phyloP scores from a whole-genome alignment of 1,139 yeast species.

The Candida glucosophila region DNA sequence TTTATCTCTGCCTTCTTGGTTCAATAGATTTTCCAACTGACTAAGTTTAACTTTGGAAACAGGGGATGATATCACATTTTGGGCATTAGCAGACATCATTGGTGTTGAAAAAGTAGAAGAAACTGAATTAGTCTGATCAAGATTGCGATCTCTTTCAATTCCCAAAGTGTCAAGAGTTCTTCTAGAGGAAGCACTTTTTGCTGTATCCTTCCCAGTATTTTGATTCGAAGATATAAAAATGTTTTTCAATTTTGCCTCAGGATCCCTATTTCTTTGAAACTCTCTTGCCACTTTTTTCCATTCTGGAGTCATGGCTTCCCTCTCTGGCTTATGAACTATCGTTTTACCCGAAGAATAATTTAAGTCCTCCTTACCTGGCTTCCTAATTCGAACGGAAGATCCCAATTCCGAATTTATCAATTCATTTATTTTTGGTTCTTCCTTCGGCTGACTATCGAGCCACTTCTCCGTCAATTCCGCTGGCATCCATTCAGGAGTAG shows the following conservation, averaged over 20 bases:
- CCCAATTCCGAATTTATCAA: constrained; percentile 11
- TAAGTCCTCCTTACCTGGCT: constrained; percentile 8
- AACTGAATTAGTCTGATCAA: constrained; percentile 13
- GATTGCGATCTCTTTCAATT: no score
- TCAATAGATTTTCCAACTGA: constrained; percentile 15
- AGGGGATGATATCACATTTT: constrained; percentile 5
- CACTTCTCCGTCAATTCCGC: constrained; percentile 29
- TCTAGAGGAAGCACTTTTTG: no score
- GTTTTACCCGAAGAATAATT: constrained; percentile 22
- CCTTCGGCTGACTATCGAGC: constrained; percentile 11
- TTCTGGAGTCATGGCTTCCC: no score
- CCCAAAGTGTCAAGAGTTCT: constrained; percentile 8
- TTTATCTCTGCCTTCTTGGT: constrained; percentile 9
- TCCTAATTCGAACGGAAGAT: constrained; percentile 25
- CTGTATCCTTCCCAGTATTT: no score
- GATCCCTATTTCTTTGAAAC: constrained; percentile 17
- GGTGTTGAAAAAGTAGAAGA: constrained; percentile 34
- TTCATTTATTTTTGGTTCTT: constrained; percentile 4
- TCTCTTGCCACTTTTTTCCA: constrained; percentile 29
- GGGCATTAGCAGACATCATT: constrained; percentile 13
- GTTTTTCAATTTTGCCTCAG: constrained; percentile 24
- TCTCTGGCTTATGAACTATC: constrained; percentile 22
- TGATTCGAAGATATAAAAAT: constrained; percentile 17
- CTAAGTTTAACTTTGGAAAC: constrained; percentile 15
- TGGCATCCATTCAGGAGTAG: constrained; percentile 42